A percentile compares a stretch with the other conserved stretches of the same genome.
These are phyloP conservation scores for Mallotus nudiflorus DNA, from an alignment of 345 rosid genomes.

Conservation along the genomic window DNA sequence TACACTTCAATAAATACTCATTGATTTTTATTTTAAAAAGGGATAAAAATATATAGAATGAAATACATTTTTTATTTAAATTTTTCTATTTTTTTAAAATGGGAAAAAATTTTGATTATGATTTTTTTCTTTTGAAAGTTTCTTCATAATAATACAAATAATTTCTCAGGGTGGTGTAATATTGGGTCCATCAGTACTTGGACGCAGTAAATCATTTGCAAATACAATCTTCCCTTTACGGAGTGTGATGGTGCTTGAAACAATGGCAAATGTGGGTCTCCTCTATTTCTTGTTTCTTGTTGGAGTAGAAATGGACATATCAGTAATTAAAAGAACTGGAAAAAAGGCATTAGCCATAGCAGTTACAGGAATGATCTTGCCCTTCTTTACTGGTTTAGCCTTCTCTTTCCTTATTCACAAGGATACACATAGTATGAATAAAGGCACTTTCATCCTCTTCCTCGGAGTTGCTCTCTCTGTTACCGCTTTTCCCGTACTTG, in stretches of 20 bases:
- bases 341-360: conserved; percentile 65
- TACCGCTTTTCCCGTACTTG: conserved; percentile 93
- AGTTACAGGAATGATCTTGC: conserved; percentile 75
- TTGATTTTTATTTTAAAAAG: no score
- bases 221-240: conserved; percentile 61
- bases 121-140: no score
- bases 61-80: no score
- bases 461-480: conserved; percentile 89
- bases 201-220: conserved; percentile 42
- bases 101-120: no score
- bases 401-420: conserved; percentile 52
- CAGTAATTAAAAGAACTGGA: conserved; percentile 66
- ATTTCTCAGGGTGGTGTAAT: conserved; percentile 69
- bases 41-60: no score
- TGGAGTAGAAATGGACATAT: conserved; percentile 94
- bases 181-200: conserved; percentile 83
- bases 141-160: neutral
- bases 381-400: conserved; percentile 54
- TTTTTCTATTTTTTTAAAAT: no score
- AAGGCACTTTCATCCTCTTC: conserved; percentile 68
- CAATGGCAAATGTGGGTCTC: conserved; percentile 93
- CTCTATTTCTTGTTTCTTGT: conserved; percentile 85
- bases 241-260: conserved; percentile 96
- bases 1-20: no score
- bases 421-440: conserved; percentile 11